Conservation (phyloP, 106 monocot species). For the Iris macrosiphon region DNA sequence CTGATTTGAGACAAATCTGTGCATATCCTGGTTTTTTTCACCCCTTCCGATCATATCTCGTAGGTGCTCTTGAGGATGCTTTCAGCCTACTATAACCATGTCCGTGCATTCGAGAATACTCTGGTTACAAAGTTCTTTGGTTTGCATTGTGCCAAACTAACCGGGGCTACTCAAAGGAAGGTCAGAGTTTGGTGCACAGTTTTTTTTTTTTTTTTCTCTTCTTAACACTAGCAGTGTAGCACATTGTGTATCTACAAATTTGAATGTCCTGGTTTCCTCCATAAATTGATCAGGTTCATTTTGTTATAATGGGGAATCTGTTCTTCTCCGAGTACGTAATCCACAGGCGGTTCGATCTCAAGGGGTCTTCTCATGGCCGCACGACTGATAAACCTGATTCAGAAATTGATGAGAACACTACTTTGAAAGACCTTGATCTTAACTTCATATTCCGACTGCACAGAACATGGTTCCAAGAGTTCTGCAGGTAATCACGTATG, state of each 20-base stretch:
- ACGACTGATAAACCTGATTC: slow-evolving; percentile 48
- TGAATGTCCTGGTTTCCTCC: too few species aligned
- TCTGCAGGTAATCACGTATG: slow-evolving; percentile 20
- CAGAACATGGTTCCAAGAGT: slow-evolving; percentile 24
- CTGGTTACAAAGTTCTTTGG: slow-evolving; percentile 95
- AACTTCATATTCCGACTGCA: slow-evolving; percentile 31
- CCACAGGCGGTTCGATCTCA: slow-evolving; percentile 28
- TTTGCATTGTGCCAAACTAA: slow-evolving; percentile 83
- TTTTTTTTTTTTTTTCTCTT: too few species aligned
- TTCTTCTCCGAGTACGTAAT: slow-evolving; percentile 31
- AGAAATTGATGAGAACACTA: slow-evolving; percentile 34
- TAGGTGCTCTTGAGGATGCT: slow-evolving; percentile 97
- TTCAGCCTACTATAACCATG: slow-evolving; percentile 91
- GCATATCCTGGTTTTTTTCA: too few species aligned
- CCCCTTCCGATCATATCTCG: neutral
- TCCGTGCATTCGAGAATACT: slow-evolving; percentile 68
- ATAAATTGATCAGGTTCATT: slow-evolving; percentile 49
- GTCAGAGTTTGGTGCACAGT: slow-evolving; percentile 34
- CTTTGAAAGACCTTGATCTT: slow-evolving; percentile 33
- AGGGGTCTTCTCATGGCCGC: slow-evolving; percentile 40
- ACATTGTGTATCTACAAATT: too few species aligned
- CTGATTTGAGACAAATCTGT: too few species aligned
- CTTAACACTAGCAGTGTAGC: too few species aligned
- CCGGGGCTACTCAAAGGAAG: slow-evolving; percentile 79
- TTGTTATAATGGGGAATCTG: slow-evolving; percentile 37